Conservation (phyloP, 345 rosid genomes). For the Hypericum perforatum region DNA sequence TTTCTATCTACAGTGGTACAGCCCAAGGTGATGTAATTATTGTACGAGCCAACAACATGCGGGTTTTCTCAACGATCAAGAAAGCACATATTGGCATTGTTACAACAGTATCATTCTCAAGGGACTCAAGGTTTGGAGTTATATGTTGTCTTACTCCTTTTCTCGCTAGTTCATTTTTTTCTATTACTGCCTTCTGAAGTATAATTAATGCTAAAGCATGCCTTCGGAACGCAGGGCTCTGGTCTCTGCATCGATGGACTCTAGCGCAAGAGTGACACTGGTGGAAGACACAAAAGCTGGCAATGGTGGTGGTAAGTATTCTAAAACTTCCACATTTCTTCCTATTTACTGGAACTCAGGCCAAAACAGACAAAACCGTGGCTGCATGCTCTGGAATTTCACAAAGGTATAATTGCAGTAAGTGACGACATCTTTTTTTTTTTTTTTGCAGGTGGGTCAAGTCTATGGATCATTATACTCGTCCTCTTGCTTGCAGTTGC, state of each 20-base stretch:
- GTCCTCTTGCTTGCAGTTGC: constrained; percentile 31
- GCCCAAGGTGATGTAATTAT: constrained; percentile 55
- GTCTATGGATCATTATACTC: constrained; percentile 29
- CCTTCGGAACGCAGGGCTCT: constrained; percentile 45
- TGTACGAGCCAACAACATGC: constrained; percentile 41
- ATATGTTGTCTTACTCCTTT: not conserved
- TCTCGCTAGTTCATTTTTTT: not conserved
- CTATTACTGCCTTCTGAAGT: constrained; percentile 1
- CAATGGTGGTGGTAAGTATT: constrained; percentile 40
- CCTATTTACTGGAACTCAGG: not conserved
- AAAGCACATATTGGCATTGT: constrained; percentile 86
- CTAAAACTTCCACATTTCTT: not conserved
- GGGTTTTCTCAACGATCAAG: constrained; percentile 30
- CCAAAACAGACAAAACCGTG: too few species aligned
- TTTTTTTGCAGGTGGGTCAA: constrained; percentile 29
- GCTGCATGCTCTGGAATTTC: too few species aligned
- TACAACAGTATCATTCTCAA: constrained; percentile 71
- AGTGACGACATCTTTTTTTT: not conserved
- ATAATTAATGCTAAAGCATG: constrained; percentile 7
- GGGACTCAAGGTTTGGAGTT: constrained; percentile 62
- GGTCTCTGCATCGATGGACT: constrained; percentile 78
- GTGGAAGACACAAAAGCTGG: constrained; percentile 32
- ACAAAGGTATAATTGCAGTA: too few species aligned
- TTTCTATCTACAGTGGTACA: constrained; percentile 49
- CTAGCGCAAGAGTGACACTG: constrained; percentile 72